Evolutionary conservation across 208 protist genomes (phyloP).

Genomic region (Trichomonas gallinae): DNA sequence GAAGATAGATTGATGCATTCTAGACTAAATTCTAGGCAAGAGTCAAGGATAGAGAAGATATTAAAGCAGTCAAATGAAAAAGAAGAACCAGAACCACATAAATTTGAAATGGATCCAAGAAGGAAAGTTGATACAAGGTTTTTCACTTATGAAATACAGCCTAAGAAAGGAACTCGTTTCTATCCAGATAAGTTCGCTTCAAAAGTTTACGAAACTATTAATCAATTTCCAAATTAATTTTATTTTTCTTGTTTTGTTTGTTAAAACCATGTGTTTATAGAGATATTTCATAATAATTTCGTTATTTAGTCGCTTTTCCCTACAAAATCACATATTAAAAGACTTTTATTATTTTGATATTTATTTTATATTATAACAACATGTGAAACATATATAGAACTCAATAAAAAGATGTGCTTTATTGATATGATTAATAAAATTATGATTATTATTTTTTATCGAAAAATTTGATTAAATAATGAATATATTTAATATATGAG

Average conservation of each 20-base stretch:
- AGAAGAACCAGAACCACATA: not conserved
- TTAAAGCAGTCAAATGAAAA: not conserved
- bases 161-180: not conserved
- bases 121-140: not conserved
- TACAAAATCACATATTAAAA: too few relatives aligned
- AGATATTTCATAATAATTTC: too few relatives aligned
- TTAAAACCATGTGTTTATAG: too few relatives aligned
- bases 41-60: not conserved
- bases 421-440: too few relatives aligned
- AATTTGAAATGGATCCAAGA: not conserved
- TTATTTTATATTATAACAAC: too few relatives aligned
- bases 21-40: not conserved
- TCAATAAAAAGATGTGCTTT: too few relatives aligned
- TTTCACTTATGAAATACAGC: not conserved
- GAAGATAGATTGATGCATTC: not conserved
- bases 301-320: too few relatives aligned
- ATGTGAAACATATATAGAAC: too few relatives aligned
- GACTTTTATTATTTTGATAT: too few relatives aligned
- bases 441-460: too few relatives aligned
- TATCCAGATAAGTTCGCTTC: not conserved
- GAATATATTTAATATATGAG: too few relatives aligned
- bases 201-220: not conserved
- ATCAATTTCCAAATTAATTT: not conserved
- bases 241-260: not conserved
- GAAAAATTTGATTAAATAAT: too few relatives aligned